phyloP scores from a whole-genome alignment of 305 asterid species.

The Salvia sclarea region DNA sequence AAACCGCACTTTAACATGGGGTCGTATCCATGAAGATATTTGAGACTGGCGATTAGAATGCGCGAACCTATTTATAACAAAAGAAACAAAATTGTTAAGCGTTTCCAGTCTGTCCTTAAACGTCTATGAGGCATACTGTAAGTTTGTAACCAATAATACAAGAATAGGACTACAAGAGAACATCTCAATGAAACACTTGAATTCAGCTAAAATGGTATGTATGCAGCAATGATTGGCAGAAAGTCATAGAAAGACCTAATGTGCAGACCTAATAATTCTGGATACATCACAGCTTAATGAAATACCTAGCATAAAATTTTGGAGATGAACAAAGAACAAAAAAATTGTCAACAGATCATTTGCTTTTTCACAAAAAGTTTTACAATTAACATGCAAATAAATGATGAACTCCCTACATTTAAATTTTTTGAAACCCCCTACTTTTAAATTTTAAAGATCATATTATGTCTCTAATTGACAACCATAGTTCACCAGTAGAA shows the following conservation, averaged over 20 bases:
- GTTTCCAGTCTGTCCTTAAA: neutral
- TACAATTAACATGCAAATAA: neutral
- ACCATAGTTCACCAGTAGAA: conserved; percentile 14
- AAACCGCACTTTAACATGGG: conserved; percentile 78
- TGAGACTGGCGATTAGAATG: conserved; percentile 74
- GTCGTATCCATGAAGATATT: conserved; percentile 88
- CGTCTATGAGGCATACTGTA: neutral
- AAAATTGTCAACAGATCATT: neutral
- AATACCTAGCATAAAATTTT: neutral
- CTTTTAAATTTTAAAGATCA: conserved; percentile 4
- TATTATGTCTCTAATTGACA: conserved; percentile 4
- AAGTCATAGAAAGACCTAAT: neutral
- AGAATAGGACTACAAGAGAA: conserved; percentile 7
- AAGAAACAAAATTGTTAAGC: conserved; percentile 15
- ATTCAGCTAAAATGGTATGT: neutral
- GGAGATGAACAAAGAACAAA: neutral
- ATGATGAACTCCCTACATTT: neutral
- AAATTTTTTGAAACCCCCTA: too few species aligned
- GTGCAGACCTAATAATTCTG: conserved; percentile 24
- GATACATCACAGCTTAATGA: neutral
- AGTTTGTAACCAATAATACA: conserved; percentile 2
- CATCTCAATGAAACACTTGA: neutral
- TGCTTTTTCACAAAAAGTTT: neutral
- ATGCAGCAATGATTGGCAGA: conserved; percentile 19
- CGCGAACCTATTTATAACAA: conserved; percentile 57